These are phyloP conservation scores for Neurospora intermedia DNA, from an alignment of 495 filamentous ascomycete species.

Conservation along the genomic window DNA sequence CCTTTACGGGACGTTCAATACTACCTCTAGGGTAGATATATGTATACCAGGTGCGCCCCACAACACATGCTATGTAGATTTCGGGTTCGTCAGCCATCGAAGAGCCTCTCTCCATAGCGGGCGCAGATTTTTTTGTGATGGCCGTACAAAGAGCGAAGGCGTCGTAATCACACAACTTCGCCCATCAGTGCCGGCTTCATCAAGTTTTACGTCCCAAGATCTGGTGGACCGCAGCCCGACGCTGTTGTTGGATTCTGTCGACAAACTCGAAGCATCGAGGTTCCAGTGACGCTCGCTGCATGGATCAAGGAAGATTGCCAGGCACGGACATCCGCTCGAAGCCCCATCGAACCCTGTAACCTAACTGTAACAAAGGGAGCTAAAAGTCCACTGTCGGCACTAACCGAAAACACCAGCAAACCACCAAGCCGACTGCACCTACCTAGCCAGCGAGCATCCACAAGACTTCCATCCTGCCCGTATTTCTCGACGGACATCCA, in stretches of 20 bases:
- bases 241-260: neutral
- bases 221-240: neutral
- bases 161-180: neutral
- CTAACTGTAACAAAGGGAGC: neutral
- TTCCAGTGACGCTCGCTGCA: neutral
- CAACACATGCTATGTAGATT: neutral
- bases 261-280: neutral
- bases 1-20: neutral
- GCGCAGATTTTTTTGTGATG: neutral
- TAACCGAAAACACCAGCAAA: neutral
- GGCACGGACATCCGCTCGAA: neutral
- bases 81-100: neutral
- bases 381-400: neutral
- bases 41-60: neutral
- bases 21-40: no score
- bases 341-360: neutral
- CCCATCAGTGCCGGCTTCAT: neutral
- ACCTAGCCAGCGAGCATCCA: neutral
- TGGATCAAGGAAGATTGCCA: neutral
- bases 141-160: neutral
- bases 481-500: neutral
- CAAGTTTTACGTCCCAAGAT: neutral
- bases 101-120: neutral
- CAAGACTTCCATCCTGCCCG: neutral
- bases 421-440: neutral